Evolutionary conservation across 768 basidiomycete genomes (phyloP).

Genomic region (Hygrocybe punicea): DNA sequence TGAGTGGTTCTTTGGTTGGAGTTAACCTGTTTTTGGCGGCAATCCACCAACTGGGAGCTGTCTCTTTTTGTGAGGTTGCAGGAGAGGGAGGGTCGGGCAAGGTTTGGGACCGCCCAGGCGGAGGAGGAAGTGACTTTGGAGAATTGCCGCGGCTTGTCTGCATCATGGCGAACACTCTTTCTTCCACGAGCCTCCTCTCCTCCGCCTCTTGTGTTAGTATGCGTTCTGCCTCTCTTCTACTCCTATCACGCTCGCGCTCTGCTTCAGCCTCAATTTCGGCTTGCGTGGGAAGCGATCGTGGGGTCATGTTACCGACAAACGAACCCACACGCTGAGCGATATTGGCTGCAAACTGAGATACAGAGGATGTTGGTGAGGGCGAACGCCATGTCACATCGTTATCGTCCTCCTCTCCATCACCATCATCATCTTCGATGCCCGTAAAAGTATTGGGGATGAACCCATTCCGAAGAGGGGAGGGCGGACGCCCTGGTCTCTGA

Average conservation of each 20-base stretch:
- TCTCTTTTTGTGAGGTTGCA: slow-evolving; percentile 61
- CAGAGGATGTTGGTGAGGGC: slow-evolving; percentile 65
- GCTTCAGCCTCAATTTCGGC: slow-evolving; percentile 82
- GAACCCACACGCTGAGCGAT: slow-evolving; percentile 73
- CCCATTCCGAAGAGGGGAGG: slow-evolving; percentile 70
- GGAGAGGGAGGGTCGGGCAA: slow-evolving; percentile 60
- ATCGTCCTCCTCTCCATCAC: slow-evolving; percentile 39
- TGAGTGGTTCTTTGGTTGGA: slow-evolving; percentile 73
- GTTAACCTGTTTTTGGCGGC: slow-evolving; percentile 72
- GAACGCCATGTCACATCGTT: slow-evolving; percentile 47
- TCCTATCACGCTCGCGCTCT: slow-evolving; percentile 69
- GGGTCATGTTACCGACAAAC: slow-evolving; percentile 54
- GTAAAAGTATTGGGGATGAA: slow-evolving; percentile 55
- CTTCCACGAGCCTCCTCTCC: slow-evolving; percentile 65
- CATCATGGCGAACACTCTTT: slow-evolving; percentile 75
- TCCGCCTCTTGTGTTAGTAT: slow-evolving; percentile 71
- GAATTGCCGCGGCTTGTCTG: slow-evolving; percentile 31
- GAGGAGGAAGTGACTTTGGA: slow-evolving; percentile 45
- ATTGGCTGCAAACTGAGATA: slow-evolving; percentile 68
- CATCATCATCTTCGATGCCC: slow-evolving; percentile 41
- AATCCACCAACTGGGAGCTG: slow-evolving; percentile 61
- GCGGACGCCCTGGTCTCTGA: slow-evolving; percentile 49
- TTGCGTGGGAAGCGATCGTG: slow-evolving; percentile 56
- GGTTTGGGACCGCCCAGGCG: slow-evolving; percentile 60
- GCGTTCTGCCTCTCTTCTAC: slow-evolving; percentile 71